Base-by-base conservation (phyloP, 2,329 filamentous ascomycete genomes). In the Penicillium sp. region DNA sequence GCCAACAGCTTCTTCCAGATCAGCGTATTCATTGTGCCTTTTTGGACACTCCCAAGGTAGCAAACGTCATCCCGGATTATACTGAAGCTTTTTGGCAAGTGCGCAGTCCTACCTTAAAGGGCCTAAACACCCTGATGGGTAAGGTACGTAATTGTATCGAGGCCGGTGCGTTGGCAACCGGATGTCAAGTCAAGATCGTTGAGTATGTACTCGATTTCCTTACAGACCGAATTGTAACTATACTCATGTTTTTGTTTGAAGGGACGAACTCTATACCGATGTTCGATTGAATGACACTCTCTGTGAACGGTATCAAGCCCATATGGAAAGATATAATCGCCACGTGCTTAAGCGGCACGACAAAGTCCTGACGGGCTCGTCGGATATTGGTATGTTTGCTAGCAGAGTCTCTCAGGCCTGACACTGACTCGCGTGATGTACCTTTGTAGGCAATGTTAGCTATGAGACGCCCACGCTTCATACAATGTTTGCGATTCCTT, bases 31-130 rank as follows among this genome's bases (percentile, higher is more conserved):
- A 83, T 55, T 76, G 81, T 1, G 77, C 81, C 19, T 81, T 86
- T 51, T 76, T 76, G 0, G 67, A 82, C 49, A 81, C 80, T 1
- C 82, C 82, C 0, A 73, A 74, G 7, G 76, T 78, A 14, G 75
- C 82, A 0, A 85, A 85, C 60, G 74, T 85, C 13, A 84, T 85
- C 51, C 81, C 84, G 26, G 79, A 78, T 0, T 74, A 71, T 19
- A 76, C 80, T 0, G 74, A 75, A 19, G 70, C 76, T 3, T 70
- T 75, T 2, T 81, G 77, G 54, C 74, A 76, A 14, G 70, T 80
- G 0, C 73, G 80, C 10, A 76, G 77, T 9, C 67, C 71, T n/a
- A 78, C 70, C 0, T 63, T 77, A 38, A 67, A 68, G 4, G 70
- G 79, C 1, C 60, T 82, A 14, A 66, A 70, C 23, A 42, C 30